phyloP scores from a whole-genome alignment of 768 basidiomycete species.

The Tricholomella constricta region DNA sequence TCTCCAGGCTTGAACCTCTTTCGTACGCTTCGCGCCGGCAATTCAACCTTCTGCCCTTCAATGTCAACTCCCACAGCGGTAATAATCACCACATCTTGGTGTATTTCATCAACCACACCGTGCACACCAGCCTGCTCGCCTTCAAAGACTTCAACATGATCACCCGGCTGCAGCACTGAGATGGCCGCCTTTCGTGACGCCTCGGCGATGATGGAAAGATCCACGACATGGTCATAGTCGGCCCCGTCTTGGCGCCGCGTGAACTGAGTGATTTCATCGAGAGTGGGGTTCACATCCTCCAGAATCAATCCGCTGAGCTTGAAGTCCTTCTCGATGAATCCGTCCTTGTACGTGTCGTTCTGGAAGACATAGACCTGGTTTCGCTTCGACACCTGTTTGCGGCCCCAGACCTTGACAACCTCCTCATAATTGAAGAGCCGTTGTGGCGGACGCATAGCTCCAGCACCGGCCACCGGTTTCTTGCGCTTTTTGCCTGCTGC shows the following conservation, averaged over 20 bases:
- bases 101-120: constrained; percentile 89
- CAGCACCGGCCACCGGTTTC: constrained; percentile 52
- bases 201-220: constrained; percentile 90
- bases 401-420: constrained; percentile 82
- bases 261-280: constrained; percentile 96
- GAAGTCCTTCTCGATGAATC: constrained; percentile 96
- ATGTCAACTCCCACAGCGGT: constrained; percentile 80
- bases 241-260: constrained; percentile 72
- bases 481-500: constrained; percentile 75
- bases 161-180: constrained; percentile 93
- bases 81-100: constrained; percentile 84
- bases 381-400: constrained; percentile 73
- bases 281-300: constrained; percentile 92
- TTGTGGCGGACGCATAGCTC: constrained; percentile 82
- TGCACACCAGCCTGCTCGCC: constrained; percentile 94
- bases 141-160: constrained; percentile 96
- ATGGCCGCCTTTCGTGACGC: constrained; percentile 91
- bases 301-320: constrained; percentile 72
- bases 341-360: constrained; percentile 91
- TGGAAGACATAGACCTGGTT: constrained; percentile 83
- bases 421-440: constrained; percentile 95
- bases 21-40: constrained; percentile 85
- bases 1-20: constrained; percentile 97
- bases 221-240: constrained; percentile 69
- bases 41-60: constrained; percentile 83